These are phyloP conservation scores for Aureobasidium vineae DNA, from an alignment of 2,329 filamentous ascomycete species.

Conservation along the genomic window DNA sequence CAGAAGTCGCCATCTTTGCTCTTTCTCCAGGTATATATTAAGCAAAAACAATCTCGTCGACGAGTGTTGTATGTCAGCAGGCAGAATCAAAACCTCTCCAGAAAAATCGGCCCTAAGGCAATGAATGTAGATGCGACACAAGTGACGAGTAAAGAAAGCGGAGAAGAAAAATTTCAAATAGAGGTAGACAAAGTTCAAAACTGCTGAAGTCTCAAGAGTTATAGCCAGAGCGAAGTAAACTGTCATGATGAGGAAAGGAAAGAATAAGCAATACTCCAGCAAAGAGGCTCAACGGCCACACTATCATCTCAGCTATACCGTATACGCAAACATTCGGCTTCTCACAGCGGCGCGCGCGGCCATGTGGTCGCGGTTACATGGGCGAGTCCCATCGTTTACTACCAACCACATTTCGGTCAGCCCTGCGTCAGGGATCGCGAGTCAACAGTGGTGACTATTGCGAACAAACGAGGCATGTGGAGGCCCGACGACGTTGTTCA, in stretches of 20 bases:
- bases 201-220: not conserved
- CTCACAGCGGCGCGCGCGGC: too few relatives aligned
- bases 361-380: not conserved
- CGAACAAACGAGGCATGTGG: conserved; percentile 11
- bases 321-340: not conserved
- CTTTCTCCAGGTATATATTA: not conserved
- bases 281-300: not conserved
- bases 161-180: not conserved
- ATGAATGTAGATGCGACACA: not conserved
- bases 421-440: not conserved
- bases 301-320: not conserved
- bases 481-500: not conserved
- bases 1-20: conserved; percentile 1
- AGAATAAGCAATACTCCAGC: conserved; percentile 13
- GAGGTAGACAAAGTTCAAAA: not conserved
- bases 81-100: not conserved
- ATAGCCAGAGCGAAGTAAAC: not conserved
- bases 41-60: not conserved
- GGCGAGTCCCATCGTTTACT: too few relatives aligned
- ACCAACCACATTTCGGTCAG: not conserved
- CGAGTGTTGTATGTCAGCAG: not conserved
- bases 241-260: not conserved
- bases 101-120: not conserved
- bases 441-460: not conserved
- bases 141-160: not conserved